These are phyloP conservation scores for Quillaja saponaria DNA, from an alignment of 306 rosid species.

Conservation along the genomic window DNA sequence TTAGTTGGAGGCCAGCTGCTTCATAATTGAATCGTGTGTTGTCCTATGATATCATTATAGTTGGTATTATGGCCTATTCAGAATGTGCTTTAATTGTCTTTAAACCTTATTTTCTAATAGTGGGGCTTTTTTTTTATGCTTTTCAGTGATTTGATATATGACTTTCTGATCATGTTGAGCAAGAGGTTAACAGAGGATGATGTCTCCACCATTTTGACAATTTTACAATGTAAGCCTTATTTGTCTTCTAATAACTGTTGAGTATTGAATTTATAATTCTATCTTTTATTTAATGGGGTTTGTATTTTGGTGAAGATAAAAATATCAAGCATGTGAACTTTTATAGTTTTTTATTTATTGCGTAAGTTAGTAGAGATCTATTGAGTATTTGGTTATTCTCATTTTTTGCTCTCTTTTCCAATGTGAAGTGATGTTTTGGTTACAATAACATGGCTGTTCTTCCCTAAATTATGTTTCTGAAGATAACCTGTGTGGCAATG, in stretches of 20 bases:
- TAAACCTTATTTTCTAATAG: too few relatives aligned
- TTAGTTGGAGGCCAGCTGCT: too few relatives aligned
- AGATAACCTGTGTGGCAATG: too few relatives aligned
- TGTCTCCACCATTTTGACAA: conserved; percentile 75
- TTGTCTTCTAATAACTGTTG: conserved; percentile 9
- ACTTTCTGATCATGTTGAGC: conserved; percentile 75
- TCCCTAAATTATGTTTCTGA: conserved; percentile 24
- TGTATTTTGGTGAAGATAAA: not conserved
- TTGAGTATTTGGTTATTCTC: not conserved
- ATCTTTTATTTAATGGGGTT: too few relatives aligned
- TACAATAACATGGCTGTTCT: conserved; percentile 1
- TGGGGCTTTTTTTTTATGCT: too few relatives aligned
- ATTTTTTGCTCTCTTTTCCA: conserved; percentile 1
- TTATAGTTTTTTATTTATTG: not conserved
- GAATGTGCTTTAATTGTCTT: too few relatives aligned
- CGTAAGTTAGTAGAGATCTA: conserved; percentile 1
- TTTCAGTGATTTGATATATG: conserved; percentile 83
- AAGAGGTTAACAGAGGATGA: conserved; percentile 72
- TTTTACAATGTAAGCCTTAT: conserved; percentile 68
- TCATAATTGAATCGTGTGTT: too few relatives aligned
- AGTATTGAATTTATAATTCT: too few relatives aligned
- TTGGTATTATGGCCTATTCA: too few relatives aligned
- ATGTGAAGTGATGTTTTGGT: conserved; percentile 7
- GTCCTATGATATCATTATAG: too few relatives aligned
- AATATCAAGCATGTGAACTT: conserved; percentile 13